Evolutionary conservation across 441 rosid genomes (phyloP), one percentile per base, ranked within the genome.

Genomic region (Populus hybrid): DNA sequence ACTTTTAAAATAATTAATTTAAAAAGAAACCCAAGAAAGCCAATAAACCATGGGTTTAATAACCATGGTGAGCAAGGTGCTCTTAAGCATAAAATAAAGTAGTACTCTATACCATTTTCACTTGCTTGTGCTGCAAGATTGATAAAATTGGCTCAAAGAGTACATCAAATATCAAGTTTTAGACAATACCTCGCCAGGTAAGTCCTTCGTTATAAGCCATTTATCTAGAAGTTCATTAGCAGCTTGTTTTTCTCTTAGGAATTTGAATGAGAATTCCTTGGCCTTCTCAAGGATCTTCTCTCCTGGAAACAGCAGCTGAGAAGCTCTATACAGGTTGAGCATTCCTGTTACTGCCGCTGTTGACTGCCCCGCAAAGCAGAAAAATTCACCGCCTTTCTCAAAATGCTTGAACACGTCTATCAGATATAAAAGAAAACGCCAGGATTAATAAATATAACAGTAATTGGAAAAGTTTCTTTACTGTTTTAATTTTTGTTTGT

Each of bases 161-260:
- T 30, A 3, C 16, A 11, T 7, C 3, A 11, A 28, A 32, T 28
- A 14, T 35, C 11, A 19, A 35, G 23, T 30, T 12, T 19, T 2
- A 40, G 23, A 35, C 2, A 42, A 36, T 85, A 96, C 99, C 94
- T 96, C 99, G 28, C 98, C 94, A 6, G 97, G 92, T 40, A 96
- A 83, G 85, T 96, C 98, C 79, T 94, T 96, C 76, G 91, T 90
- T 67, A 94, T 94, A 70, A 96, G 84, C 99, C 99, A 96, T 84
- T 96, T 96, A 75, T 96, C 99, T 2, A 90, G 36, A 26, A 96
- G 86, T 71, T 91, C 84, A 30, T 81, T 81, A 36, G 85, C 86
- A 7, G 82, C 89, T 78, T 78, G 90, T 82, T 91, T 94, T 64
- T 82, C 81, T 79, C 76, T 83, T 2, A 96, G 76, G 81, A 85